These are phyloP conservation scores for Phaeotremella skinneri DNA, from an alignment of 768 basidiomycete species.

Conservation along the genomic window DNA sequence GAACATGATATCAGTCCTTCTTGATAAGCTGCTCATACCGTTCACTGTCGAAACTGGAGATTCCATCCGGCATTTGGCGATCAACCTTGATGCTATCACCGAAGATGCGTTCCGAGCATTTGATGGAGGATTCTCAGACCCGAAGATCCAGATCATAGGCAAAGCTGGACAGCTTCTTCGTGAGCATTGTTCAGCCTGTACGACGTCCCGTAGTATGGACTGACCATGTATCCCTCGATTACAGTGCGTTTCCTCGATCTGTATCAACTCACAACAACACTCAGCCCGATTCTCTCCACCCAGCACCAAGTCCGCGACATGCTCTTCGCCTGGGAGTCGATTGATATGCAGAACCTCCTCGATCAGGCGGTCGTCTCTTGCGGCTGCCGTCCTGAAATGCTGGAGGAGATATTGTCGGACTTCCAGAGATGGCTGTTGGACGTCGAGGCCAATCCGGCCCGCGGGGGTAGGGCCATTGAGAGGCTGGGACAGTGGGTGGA, in stretches of 20 bases:
- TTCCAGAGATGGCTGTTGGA: slow-evolving; percentile 27
- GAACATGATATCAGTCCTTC: slow-evolving; percentile 29
- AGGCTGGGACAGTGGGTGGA: slow-evolving; percentile 26
- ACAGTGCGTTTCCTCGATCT: slow-evolving; percentile 35
- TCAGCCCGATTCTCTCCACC: slow-evolving; percentile 30
- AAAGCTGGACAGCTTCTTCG: slow-evolving; percentile 32
- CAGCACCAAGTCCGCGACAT: slow-evolving; percentile 18
- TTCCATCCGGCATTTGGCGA: slow-evolving; percentile 19
- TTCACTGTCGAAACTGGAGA: slow-evolving; percentile 1
- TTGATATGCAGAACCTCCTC: slow-evolving; percentile 22
- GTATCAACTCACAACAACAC: slow-evolving; percentile 28
- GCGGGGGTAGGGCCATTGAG: slow-evolving; percentile 13
- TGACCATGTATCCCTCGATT: not conserved
- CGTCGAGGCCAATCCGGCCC: not conserved
- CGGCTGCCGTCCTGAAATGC: slow-evolving; percentile 64
- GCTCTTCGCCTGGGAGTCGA: slow-evolving; percentile 29
- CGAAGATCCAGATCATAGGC: slow-evolving; percentile 30
- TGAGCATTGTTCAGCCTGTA: too few species aligned
- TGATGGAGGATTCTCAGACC: slow-evolving; percentile 19
- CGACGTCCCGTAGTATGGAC: not conserved
- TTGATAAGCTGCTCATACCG: slow-evolving; percentile 10
- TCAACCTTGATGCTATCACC: slow-evolving; percentile 24
- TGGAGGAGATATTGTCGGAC: slow-evolving; percentile 62
- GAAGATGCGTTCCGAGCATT: slow-evolving; percentile 16
- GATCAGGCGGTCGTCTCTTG: slow-evolving; percentile 30